phyloP scores from a whole-genome alignment of 495 filamentous ascomycete species.

The Neurospora sp. region DNA sequence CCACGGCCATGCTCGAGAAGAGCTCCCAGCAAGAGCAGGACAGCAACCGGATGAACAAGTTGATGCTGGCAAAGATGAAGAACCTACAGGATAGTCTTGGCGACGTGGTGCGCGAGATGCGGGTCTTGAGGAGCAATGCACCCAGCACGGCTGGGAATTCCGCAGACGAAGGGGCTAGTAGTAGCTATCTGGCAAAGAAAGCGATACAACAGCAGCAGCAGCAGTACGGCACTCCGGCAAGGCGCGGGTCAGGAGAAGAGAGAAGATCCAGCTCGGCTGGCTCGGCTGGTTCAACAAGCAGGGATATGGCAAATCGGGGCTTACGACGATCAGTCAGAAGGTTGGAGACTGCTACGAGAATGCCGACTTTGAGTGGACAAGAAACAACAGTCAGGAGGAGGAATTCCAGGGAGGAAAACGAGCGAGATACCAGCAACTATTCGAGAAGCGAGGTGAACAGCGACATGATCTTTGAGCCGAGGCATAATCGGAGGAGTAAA shows the following conservation, averaged over 20 bases:
- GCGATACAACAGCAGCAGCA: not conserved
- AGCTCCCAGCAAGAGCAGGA: conserved; percentile 39
- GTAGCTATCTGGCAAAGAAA: not conserved
- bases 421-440: not conserved
- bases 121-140: conserved; percentile 42
- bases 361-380: not conserved
- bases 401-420: not conserved
- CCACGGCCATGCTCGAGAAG: conserved; percentile 36
- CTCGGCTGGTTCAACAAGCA: conserved; percentile 3
- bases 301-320: not conserved
- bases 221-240: not conserved
- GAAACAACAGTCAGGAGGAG: not conserved
- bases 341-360: not conserved
- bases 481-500: not conserved
- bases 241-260: not conserved
- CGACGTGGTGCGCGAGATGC: conserved; percentile 76
- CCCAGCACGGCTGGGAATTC: conserved; percentile 31
- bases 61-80: conserved; percentile 90
- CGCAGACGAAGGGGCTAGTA: conserved; percentile 24
- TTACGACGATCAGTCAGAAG: not conserved
- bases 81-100: conserved; percentile 78
- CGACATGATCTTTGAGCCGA: not conserved
- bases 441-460: not conserved
- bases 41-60: conserved; percentile 57
- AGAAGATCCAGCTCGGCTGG: not conserved